These are phyloP conservation scores for Coccomyxa subellipsoidea DNA, from an alignment of 163 green algal species.

Conservation along the genomic window DNA sequence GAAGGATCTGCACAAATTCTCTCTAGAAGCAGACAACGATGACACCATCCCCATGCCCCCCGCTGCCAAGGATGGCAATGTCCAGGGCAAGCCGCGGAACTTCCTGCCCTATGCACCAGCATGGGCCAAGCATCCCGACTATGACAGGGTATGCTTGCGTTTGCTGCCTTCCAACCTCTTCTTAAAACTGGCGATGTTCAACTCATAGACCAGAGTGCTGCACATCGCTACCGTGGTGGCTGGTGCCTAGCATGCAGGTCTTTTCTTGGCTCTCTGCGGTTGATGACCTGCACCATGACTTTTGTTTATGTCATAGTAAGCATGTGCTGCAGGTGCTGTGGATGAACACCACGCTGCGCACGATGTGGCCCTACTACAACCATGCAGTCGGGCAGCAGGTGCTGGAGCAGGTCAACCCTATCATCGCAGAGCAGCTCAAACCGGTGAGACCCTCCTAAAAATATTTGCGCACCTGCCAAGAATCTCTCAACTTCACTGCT, in stretches of 20 bases:
- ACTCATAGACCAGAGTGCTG: too few relatives aligned
- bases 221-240: too few relatives aligned
- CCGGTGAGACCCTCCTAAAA: not conserved
- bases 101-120: conserved; percentile 26
- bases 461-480: too few relatives aligned
- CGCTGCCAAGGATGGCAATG: conserved; percentile 18
- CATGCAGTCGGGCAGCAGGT: conserved; percentile 52
- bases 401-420: conserved; percentile 41
- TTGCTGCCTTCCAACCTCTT: too few relatives aligned
- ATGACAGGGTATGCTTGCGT: conserved; percentile 22
- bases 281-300: too few relatives aligned
- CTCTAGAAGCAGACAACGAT: conserved; percentile 32
- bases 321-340: conserved; percentile 43
- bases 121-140: conserved; percentile 36
- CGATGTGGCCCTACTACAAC: conserved; percentile 56
- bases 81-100: conserved; percentile 16
- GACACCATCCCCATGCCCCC: conserved; percentile 19
- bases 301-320: too few relatives aligned
- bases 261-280: too few relatives aligned
- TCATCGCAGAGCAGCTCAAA: not conserved
- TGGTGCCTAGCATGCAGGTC: too few relatives aligned
- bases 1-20: conserved; percentile 16
- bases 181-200: too few relatives aligned
- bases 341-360: conserved; percentile 49
- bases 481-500: too few relatives aligned